A percentile compares a stretch with the other conserved stretches of the same genome.
These are phyloP conservation scores for Aureobasidium sp. DNA, from an alignment of 2,329 filamentous ascomycete genomes.

Conservation along the genomic window DNA sequence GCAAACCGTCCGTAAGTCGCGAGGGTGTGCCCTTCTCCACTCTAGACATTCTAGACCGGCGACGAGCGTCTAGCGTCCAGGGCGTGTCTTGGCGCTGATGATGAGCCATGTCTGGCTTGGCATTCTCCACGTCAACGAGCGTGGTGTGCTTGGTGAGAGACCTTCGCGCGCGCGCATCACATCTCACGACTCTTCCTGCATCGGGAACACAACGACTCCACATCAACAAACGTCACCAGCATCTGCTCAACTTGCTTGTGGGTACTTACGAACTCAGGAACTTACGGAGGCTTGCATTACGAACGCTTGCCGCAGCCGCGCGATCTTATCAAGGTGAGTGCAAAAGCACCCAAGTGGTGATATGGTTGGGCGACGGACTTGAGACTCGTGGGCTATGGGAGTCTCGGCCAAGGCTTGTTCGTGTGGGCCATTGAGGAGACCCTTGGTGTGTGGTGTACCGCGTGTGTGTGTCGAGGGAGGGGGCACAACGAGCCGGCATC, in stretches of 20 bases:
- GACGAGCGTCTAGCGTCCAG: slow-evolving; percentile 3
- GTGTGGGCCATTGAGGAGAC: neutral
- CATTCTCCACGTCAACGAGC: neutral
- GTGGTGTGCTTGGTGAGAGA: neutral
- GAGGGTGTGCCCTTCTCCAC: slow-evolving; percentile 11
- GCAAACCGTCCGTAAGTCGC: slow-evolving; percentile 6
- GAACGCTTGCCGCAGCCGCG: neutral
- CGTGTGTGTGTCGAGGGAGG: neutral
- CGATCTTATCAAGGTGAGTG: slow-evolving; percentile 11
- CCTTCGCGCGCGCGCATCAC: slow-evolving; percentile 9
- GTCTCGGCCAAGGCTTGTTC: slow-evolving; percentile 3
- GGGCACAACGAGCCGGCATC: slow-evolving; percentile 4
- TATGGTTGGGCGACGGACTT: slow-evolving; percentile 2
- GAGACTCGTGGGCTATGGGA: slow-evolving; percentile 1
- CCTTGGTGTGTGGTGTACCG: neutral
- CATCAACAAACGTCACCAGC: slow-evolving; percentile 6
- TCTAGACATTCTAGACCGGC: neutral
- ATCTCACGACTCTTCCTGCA: neutral
- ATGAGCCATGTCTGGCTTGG: neutral
- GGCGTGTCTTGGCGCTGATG: neutral
- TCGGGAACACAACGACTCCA: slow-evolving; percentile 7
- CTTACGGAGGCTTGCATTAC: neutral
- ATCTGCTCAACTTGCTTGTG: neutral
- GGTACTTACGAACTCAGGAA: neutral
- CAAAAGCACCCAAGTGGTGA: slow-evolving; percentile 9